These are phyloP conservation scores for Scolecobasidium constrictum DNA, from an alignment of 2,329 filamentous ascomycete species.

Conservation along the genomic window DNA sequence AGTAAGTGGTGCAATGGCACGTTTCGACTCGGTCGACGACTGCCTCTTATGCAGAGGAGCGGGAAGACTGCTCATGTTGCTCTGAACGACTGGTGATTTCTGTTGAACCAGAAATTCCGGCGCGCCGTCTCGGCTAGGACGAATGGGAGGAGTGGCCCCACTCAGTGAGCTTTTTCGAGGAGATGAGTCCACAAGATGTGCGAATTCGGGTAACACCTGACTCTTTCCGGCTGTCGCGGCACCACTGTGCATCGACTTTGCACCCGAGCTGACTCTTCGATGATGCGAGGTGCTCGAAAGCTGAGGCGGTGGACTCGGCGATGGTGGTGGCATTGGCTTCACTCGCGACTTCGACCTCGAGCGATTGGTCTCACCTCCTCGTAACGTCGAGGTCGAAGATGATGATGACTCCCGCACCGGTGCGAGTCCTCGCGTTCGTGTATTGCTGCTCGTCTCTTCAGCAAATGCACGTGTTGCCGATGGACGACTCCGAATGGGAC, in stretches of 20 bases:
- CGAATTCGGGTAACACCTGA: conserved; percentile 23
- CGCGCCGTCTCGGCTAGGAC: conserved; percentile 36
- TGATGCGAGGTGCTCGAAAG: conserved; percentile 35
- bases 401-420: conserved; percentile 64
- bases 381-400: conserved; percentile 59
- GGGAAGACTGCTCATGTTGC: conserved; percentile 40
- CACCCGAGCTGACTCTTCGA: conserved; percentile 18
- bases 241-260: neutral
- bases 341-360: conserved; percentile 21
- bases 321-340: conserved; percentile 21
- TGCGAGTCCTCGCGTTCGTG: conserved; percentile 45
- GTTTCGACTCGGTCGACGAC: conserved; percentile 32
- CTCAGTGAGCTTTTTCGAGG: conserved; percentile 30
- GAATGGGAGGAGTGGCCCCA: conserved; percentile 28
- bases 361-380: conserved; percentile 38
- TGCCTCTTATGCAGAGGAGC: conserved; percentile 39
- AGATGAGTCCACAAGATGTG: conserved; percentile 52
- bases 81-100: conserved; percentile 44
- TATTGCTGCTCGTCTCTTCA: conserved; percentile 41
- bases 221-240: conserved; percentile 15
- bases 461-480: conserved; percentile 49
- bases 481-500: conserved; percentile 45
- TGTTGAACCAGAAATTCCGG: conserved; percentile 33
- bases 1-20: neutral
- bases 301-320: conserved; percentile 51